phyloP scores from a whole-genome alignment of 176 grass and related monocot species.

The Oryza coarctata region DNA sequence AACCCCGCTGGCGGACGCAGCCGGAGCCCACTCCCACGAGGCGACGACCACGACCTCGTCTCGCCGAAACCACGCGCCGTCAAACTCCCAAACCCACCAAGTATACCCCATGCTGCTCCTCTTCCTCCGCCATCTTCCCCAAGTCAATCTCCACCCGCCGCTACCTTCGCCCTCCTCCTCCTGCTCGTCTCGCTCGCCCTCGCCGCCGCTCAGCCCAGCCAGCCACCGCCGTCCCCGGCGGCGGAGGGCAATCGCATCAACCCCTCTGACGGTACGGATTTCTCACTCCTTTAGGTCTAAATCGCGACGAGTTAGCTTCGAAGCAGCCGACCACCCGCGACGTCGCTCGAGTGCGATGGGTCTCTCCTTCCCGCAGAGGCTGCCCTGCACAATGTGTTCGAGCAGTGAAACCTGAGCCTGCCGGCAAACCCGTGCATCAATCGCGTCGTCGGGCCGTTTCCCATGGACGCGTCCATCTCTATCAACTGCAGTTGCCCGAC shows the following conservation, averaged over 20 bases:
- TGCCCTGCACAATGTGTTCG: constrained; percentile 24
- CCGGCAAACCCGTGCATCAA: not conserved
- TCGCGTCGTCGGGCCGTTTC: not conserved
- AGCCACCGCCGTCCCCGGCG: not conserved
- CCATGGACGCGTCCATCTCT: not conserved
- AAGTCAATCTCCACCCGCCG: constrained; percentile 29
- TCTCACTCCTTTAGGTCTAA: not conserved
- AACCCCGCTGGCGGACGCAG: no score
- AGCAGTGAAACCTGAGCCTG: not conserved
- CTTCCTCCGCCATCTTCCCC: not conserved
- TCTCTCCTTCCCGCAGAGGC: constrained; percentile 27
- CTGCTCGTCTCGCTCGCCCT: not conserved
- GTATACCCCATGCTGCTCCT: constrained; percentile 5
- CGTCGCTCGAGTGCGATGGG: not conserved
- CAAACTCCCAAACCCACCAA: constrained; percentile 29
- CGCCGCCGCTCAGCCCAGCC: not conserved
- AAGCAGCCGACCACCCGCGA: not conserved
- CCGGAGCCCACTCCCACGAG: not conserved
- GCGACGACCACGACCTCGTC: constrained; percentile 39
- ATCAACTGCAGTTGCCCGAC: constrained; percentile 24
- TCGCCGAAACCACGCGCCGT: constrained; percentile 22
- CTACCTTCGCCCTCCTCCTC: constrained; percentile 7
- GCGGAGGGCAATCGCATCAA: not conserved
- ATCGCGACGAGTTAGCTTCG: not conserved
- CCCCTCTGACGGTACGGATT: constrained; percentile 23